These are phyloP conservation scores for Aspergillus sp. DNA, from an alignment of 2,329 filamentous ascomycete species.

Conservation along the genomic window DNA sequence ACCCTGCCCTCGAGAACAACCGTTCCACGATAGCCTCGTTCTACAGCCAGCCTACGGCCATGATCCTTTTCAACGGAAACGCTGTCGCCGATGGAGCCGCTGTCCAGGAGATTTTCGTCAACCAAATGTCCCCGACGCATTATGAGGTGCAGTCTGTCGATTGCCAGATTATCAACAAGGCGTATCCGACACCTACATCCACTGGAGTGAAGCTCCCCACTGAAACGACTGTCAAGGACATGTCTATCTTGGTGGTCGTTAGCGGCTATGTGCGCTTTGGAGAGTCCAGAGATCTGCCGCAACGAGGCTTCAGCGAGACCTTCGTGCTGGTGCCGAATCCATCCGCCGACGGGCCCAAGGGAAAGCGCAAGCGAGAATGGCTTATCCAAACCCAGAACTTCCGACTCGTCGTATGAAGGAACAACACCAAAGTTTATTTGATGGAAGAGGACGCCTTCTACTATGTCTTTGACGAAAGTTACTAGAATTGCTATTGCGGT, in stretches of 20 bases:
- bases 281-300: conserved; percentile 60
- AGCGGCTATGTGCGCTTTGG: conserved; percentile 73
- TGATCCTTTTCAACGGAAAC: conserved; percentile 80
- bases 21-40: conserved; percentile 63
- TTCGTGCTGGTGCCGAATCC: conserved; percentile 77
- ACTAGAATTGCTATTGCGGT: background rate
- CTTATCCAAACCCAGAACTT: conserved; percentile 74
- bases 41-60: conserved; percentile 65
- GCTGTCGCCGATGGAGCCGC: conserved; percentile 62
- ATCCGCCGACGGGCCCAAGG: conserved; percentile 55
- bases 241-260: conserved; percentile 71
- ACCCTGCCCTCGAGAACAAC: conserved; percentile 67
- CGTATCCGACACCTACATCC: conserved; percentile 60
- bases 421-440: background rate
- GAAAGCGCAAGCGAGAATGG: conserved; percentile 60
- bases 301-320: conserved; percentile 75
- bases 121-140: conserved; percentile 62
- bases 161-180: conserved; percentile 74
- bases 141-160: conserved; percentile 79
- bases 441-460: background rate
- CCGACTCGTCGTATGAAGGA: conserved; percentile 53
- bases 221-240: conserved; percentile 57
- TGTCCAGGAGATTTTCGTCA: conserved; percentile 69
- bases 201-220: conserved; percentile 40
- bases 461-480: background rate